A percentile compares a stretch with the other conserved stretches of the same genome.
phyloP scores from a whole-genome alignment of 202 grass and related monocot species.

The Elaeis oleifera region DNA sequence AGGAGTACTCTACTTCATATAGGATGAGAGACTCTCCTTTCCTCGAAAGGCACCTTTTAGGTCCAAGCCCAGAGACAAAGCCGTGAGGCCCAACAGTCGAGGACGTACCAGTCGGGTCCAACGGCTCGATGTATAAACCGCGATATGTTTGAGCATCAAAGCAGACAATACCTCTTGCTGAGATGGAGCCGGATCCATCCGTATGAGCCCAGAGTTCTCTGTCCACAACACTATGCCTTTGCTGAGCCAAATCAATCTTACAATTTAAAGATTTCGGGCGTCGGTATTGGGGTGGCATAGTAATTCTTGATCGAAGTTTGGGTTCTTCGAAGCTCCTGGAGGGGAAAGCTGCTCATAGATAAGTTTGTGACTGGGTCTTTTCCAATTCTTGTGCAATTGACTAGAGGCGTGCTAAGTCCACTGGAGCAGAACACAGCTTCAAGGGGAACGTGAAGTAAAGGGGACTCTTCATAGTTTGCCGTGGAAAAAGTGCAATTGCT shows the following conservation, averaged over 20 bases:
- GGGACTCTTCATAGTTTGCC: background rate
- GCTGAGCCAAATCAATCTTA: background rate
- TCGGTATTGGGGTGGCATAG: background rate
- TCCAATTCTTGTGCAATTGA: background rate
- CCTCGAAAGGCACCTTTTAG: too few relatives aligned
- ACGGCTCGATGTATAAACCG: too few relatives aligned
- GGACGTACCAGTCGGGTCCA: too few relatives aligned
- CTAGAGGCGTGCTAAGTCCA: background rate
- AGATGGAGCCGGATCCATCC: too few relatives aligned
- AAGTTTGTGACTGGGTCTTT: background rate
- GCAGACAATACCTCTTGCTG: too few relatives aligned
- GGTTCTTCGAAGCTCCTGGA: background rate
- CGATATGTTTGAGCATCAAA: too few relatives aligned
- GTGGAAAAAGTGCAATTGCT: background rate
- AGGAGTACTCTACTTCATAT: too few relatives aligned
- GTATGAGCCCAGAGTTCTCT: too few relatives aligned
- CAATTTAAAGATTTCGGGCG: background rate
- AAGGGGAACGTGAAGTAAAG: background rate
- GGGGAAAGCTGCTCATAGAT: background rate
- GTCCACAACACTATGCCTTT: background rate
- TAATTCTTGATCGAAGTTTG: background rate
- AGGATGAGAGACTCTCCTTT: too few relatives aligned
- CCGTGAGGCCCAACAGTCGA: too few relatives aligned
- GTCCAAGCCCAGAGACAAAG: too few relatives aligned
- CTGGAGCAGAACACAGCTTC: background rate